Evolutionary conservation across 2,329 filamentous ascomycete genomes (phyloP).

Genomic region (Cadophora malorum): DNA sequence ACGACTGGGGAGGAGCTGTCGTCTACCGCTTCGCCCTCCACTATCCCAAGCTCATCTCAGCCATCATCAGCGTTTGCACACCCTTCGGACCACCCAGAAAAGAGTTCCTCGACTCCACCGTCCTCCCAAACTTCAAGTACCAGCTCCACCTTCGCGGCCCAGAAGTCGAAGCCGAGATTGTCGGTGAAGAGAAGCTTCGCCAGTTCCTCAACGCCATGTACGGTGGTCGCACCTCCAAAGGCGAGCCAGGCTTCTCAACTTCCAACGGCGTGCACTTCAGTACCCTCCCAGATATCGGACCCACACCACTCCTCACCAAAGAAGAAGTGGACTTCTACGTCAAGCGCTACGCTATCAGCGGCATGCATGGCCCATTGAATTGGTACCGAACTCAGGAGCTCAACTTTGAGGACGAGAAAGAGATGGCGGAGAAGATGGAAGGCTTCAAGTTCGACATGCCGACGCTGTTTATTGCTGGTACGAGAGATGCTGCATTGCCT

Average conservation of each 20-base stretch:
- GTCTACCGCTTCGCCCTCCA: conserved; percentile 78
- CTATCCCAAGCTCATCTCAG: conserved; percentile 74
- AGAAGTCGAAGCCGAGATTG: conserved; percentile 65
- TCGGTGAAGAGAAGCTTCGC: conserved; percentile 66
- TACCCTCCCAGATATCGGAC: conserved; percentile 62
- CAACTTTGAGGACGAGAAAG: conserved; percentile 78
- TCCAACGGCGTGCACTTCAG: conserved; percentile 69
- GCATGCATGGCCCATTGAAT: conserved; percentile 80
- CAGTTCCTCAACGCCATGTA: conserved; percentile 76
- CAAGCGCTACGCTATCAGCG: conserved; percentile 71
- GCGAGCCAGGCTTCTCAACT: conserved; percentile 63
- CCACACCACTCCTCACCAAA: conserved; percentile 64
- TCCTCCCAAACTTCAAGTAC: conserved; percentile 77
- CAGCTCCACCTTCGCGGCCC: conserved; percentile 80
- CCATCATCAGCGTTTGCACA: conserved; percentile 82
- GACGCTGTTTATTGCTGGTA: conserved; percentile 76
- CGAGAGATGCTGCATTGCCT: conserved; percentile 73
- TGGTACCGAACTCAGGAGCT: conserved; percentile 82
- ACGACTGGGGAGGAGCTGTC: conserved; percentile 85
- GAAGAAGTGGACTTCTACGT: conserved; percentile 82
- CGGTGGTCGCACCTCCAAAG: conserved; percentile 65
- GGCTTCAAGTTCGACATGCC: conserved; percentile 64
- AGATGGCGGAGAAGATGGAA: conserved; percentile 64
- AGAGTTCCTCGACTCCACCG: conserved; percentile 58
- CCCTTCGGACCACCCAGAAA: conserved; percentile 67